A percentile compares a stretch with the other conserved stretches of the same genome.
Conservation (phyloP, 2,329 filamentous ascomycete genomes). For the Fusarium tuaranense region DNA sequence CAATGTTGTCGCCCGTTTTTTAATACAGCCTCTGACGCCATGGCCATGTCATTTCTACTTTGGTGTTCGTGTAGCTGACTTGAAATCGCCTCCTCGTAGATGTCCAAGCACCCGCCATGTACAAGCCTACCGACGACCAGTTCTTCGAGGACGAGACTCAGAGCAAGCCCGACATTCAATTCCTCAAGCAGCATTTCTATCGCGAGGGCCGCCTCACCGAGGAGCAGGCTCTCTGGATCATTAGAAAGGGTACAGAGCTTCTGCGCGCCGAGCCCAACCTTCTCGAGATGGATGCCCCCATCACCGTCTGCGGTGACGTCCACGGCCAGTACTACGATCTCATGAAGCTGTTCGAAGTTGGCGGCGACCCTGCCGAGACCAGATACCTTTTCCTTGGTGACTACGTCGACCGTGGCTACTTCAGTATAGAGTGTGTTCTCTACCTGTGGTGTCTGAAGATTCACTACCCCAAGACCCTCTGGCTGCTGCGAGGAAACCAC, state of each 20-base stretch:
- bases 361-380: slow-evolving; percentile 95
- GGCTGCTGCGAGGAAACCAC: slow-evolving; percentile 97
- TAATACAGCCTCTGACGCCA: neutral
- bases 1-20: neutral
- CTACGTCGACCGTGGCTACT: slow-evolving; percentile 98
- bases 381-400: slow-evolving; percentile 97
- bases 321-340: slow-evolving; percentile 99
- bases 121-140: slow-evolving; percentile 91
- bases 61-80: slow-evolving; percentile 31
- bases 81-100: slow-evolving; percentile 65
- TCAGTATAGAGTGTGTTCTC: slow-evolving; percentile 98
- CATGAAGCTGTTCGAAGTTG: slow-evolving; percentile 99
- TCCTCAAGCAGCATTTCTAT: slow-evolving; percentile 98
- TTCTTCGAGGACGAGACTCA: slow-evolving; percentile 91
- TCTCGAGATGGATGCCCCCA: slow-evolving; percentile 98
- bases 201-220: slow-evolving; percentile 96
- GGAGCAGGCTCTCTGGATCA: slow-evolving; percentile 96
- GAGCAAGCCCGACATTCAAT: slow-evolving; percentile 90
- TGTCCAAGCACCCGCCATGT: slow-evolving; percentile 96
- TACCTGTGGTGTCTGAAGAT: slow-evolving; percentile 99
- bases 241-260: slow-evolving; percentile 87
- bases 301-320: slow-evolving; percentile 98
- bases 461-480: slow-evolving; percentile 97
- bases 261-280: slow-evolving; percentile 93
- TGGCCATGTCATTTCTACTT: neutral